phyloP scores from a whole-genome alignment of 2,329 filamentous ascomycete genomes.

The Paecilomyces dactylethromorphus region DNA sequence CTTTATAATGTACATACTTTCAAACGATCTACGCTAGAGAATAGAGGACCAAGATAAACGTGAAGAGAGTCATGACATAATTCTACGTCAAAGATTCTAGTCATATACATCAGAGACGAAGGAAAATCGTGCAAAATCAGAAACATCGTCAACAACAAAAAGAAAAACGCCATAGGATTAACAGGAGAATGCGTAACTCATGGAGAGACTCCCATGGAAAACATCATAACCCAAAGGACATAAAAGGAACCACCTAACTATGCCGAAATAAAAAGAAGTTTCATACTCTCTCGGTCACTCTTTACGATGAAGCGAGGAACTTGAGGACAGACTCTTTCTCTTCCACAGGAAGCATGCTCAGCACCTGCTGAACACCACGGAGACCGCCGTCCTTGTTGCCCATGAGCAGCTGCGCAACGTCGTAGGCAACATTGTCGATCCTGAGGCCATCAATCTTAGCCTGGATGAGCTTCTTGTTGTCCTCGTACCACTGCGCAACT shows the following conservation, averaged over 20 bases:
- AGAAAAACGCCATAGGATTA: constrained; percentile 3
- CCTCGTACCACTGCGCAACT: constrained; percentile 93
- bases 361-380: constrained; percentile 77
- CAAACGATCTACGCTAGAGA: no score
- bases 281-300: neutral
- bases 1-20: no score
- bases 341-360: constrained; percentile 78
- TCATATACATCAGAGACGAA: constrained; percentile 5
- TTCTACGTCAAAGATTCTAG: neutral
- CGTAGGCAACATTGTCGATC: constrained; percentile 62
- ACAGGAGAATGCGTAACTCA: neutral
- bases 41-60: neutral
- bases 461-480: constrained; percentile 76
- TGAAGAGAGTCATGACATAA: neutral
- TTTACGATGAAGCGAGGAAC: constrained; percentile 32
- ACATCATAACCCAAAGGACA: neutral
- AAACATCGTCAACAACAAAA: constrained; percentile 3
- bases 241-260: neutral
- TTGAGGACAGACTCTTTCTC: constrained; percentile 80
- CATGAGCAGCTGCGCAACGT: constrained; percentile 63
- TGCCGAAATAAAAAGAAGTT: neutral
- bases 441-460: constrained; percentile 81
- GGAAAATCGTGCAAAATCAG: constrained; percentile 9
- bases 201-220: neutral
- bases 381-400: constrained; percentile 63